Base-by-base conservation (phyloP, 805 yeast species). In the Nematodospora valgi region DNA sequence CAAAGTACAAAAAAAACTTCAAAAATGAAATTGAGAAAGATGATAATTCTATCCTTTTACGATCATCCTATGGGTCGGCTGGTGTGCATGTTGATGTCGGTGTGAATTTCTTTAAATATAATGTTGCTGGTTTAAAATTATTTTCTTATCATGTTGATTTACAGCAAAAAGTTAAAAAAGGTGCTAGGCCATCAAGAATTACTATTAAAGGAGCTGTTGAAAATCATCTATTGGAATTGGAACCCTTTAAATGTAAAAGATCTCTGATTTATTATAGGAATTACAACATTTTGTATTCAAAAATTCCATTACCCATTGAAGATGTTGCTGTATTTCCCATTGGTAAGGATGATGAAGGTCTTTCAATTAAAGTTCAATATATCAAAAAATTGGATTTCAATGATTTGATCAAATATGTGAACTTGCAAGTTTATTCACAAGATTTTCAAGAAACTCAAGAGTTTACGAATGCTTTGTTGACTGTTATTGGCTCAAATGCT, bases 201-300 rank as follows among this genome's bases (percentile, higher is more conserved):
- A 35, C 22, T 8, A 19, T 37, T 24, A 37, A 32, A 23, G 12
- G n/a, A 10, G 34, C 35, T 14, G 27, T 37, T 28, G 34, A 30
- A 13, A 37, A 32, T 23, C 14, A 25, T 16, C 15, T 37, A 13
- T 23, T 37, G 2, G 28, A 28, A n/a, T 4, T 24, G 5, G 40
- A 37, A 22, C 40, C 40, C 4, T 37, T 37, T 22, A 37, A 37
- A 24, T 32, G 40, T 37, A 37, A 37, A 23, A 28, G 27, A 6
- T 21, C 16, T 4, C 37, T 32, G 7, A 32, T 37, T 23, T 37
- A 24, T 20, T 37, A 37, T 13, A 28, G 34, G 13, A 27, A 26
- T 22, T 15, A 28, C 6, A 37, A 26, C 28, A 27, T 14, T 19
- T 17, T 37, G 9, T 37, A 37, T 14, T 32, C 34, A 3, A 23